phyloP scores from a whole-genome alignment of 192 early-diverging fungal species.

The Coemansia sp. region DNA sequence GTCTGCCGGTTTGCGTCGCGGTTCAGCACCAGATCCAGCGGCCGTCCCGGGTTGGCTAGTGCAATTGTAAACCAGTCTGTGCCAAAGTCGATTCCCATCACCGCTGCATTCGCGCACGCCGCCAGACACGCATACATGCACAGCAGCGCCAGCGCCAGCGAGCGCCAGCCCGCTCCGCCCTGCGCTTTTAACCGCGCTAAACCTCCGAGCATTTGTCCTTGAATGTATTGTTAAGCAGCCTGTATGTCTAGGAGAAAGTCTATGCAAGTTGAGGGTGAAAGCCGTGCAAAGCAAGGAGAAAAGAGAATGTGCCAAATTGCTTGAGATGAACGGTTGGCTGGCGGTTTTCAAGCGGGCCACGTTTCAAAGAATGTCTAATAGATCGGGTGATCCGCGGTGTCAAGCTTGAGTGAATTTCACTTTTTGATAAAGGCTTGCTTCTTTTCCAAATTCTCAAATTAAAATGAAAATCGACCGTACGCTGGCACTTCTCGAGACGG shows the following conservation, averaged over 20 bases:
- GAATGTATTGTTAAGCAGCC: too few relatives aligned
- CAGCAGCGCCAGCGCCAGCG: constrained; percentile 3
- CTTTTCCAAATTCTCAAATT: background rate
- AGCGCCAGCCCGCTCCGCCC: background rate
- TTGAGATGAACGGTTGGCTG: background rate
- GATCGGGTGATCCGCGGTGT: background rate
- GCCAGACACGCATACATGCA: constrained; percentile 1
- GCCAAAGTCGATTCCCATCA: constrained; percentile 96
- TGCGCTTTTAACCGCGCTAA: background rate
- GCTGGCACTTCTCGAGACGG: constrained; percentile 34
- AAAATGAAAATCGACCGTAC: constrained; percentile 47
- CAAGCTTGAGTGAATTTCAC: too few relatives aligned
- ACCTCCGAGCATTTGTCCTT: background rate
- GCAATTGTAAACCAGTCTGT: constrained; percentile 97
- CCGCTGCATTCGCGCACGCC: constrained; percentile 55
- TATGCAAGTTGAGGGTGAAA: background rate
- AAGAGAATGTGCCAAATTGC: background rate
- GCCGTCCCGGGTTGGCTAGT: constrained; percentile 84
- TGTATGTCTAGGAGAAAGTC: background rate
- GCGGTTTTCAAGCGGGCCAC: background rate
- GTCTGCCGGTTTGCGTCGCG: constrained; percentile 96
- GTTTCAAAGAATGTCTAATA: background rate
- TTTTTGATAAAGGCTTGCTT: too few relatives aligned
- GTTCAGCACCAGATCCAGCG: constrained; percentile 94
- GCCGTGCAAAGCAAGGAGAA: background rate